These are phyloP conservation scores for Pseudohyphozyma bogoriensis DNA, from an alignment of 768 basidiomycete species.

Conservation along the genomic window DNA sequence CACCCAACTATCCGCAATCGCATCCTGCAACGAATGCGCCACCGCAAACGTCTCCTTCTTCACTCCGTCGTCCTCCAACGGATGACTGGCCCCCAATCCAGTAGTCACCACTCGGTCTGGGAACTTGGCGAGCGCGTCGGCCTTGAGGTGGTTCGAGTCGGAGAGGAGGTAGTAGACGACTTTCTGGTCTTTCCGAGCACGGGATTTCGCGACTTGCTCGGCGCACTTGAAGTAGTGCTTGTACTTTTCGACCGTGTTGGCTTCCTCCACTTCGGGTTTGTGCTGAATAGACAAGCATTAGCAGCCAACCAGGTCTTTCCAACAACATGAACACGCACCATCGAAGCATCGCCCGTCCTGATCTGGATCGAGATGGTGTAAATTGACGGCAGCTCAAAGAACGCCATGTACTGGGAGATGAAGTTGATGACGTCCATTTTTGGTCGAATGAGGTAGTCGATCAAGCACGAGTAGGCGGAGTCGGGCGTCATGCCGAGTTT, in stretches of 20 bases:
- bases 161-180: conserved; percentile 18
- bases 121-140: neutral
- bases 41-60: neutral
- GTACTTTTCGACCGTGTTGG: conserved; percentile 9
- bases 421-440: conserved; percentile 17
- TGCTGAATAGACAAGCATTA: neutral
- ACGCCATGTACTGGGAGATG: conserved; percentile 15
- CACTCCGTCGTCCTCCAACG: neutral
- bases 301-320: neutral
- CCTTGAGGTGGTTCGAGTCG: conserved; percentile 15
- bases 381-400: conserved; percentile 17
- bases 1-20: neutral
- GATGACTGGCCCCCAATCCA: conserved; percentile 11
- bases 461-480: conserved; percentile 15
- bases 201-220: neutral
- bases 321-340: conserved; percentile 1
- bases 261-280: neutral
- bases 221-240: conserved; percentile 18
- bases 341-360: conserved; percentile 15
- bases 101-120: conserved; percentile 15
- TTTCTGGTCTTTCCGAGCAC: conserved; percentile 13
- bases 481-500: neutral
- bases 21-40: neutral
- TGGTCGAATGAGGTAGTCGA: conserved; percentile 21
- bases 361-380: conserved; percentile 20